Conservation (phyloP, 805 yeast genomes). For the Myxozyma sirexii region DNA sequence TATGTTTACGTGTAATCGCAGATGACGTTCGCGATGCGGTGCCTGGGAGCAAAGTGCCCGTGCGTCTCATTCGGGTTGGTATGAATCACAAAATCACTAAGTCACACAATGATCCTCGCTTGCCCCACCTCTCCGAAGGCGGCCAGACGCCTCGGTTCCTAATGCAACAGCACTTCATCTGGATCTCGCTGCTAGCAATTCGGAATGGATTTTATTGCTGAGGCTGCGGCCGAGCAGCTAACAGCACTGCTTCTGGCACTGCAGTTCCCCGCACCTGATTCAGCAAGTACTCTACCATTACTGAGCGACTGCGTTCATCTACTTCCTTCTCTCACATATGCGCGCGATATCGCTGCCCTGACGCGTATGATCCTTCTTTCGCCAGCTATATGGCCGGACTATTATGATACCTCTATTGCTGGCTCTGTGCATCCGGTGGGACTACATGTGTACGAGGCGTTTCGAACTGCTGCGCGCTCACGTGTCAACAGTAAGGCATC, state of each 20-base stretch:
- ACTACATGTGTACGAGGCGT: constrained; percentile 11
- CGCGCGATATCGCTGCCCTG: constrained; percentile 22
- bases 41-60: too few relatives aligned
- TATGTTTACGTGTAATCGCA: not conserved
- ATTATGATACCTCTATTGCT: not conserved
- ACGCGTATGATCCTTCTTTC: constrained; percentile 23
- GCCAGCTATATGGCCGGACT: constrained; percentile 19
- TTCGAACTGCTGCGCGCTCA: constrained; percentile 12
- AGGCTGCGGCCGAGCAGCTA: constrained; percentile 10
- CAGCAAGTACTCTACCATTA: not conserved
- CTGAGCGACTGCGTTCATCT: constrained; percentile 12
- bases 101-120: not conserved
- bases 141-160: not conserved
- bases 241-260: constrained; percentile 11
- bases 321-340: constrained; percentile 5
- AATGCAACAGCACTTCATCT: not conserved
- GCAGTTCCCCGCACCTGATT: constrained; percentile 19
- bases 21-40: not conserved
- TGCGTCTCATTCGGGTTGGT: not conserved
- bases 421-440: not conserved
- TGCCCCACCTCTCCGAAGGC: constrained; percentile 1
- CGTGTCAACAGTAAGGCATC: not conserved
- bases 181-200: not conserved
- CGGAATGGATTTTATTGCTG: not conserved
- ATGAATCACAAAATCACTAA: not conserved